These are phyloP conservation scores for Theileria orientalis DNA, from an alignment of 169 alveolate genomes.

Conservation along the genomic window DNA sequence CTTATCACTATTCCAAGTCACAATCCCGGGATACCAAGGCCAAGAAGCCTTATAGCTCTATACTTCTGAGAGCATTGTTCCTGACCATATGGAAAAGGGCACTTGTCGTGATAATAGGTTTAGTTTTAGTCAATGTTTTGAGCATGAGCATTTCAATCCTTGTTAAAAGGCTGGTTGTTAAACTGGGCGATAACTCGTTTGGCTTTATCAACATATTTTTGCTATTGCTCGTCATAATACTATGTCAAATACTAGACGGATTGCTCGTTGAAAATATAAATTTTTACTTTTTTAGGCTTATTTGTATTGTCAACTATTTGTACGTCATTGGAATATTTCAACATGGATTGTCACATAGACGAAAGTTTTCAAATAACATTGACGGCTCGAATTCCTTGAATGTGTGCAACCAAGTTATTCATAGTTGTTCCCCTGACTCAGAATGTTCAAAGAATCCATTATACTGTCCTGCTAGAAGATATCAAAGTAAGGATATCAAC, in stretches of 20 bases:
- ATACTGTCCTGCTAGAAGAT: constrained; percentile 50
- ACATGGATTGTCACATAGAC: constrained; percentile 47
- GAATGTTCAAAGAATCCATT: no score
- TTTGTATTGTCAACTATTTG: constrained; percentile 14
- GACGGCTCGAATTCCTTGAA: neutral
- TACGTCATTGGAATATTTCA: constrained; percentile 41
- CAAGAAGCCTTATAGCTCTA: neutral
- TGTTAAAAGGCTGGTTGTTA: neutral
- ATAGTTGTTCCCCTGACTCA: no score
- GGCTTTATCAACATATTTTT: neutral
- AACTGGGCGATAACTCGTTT: neutral
- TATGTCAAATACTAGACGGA: constrained; percentile 6
- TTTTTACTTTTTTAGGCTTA: constrained; percentile 18
- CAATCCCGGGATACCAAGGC: neutral
- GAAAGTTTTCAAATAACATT: constrained; percentile 5
- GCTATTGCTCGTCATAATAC: neutral
- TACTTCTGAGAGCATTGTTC: constrained; percentile 29
- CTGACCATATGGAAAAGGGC: constrained; percentile 28
- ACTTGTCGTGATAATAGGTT: constrained; percentile 6
- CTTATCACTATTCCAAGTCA: constrained; percentile 2
- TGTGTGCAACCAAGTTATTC: neutral
- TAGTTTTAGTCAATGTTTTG: constrained; percentile 1
- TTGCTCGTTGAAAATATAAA: constrained; percentile 21
- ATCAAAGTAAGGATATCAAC: constrained; percentile 32
- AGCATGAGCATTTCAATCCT: constrained; percentile 27